Evolutionary conservation across 441 rosid species (phyloP).

Genomic region (Heliophila coronopifolia): DNA sequence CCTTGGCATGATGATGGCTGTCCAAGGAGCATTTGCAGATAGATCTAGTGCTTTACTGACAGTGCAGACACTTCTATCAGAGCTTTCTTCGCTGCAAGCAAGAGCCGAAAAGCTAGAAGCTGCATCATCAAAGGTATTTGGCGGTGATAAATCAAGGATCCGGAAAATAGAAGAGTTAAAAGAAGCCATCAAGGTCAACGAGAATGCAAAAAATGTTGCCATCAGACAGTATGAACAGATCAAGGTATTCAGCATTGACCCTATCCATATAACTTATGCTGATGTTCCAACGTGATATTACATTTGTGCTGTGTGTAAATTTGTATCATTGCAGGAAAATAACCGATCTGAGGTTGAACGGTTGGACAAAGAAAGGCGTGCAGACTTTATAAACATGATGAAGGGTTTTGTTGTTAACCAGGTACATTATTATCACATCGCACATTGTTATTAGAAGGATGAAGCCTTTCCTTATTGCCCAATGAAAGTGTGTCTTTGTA

Average conservation of each 20-base stretch:
- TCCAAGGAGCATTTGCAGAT: slow-evolving; percentile 76
- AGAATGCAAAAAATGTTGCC: slow-evolving; percentile 75
- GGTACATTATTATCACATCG: slow-evolving; percentile 35
- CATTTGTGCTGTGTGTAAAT: neutral
- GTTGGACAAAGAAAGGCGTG: slow-evolving; percentile 71
- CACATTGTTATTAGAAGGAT: neutral
- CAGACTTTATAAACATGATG: slow-evolving; percentile 75
- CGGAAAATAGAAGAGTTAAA: slow-evolving; percentile 75
- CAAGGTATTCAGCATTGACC: slow-evolving; percentile 41
- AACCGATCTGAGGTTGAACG: slow-evolving; percentile 77
- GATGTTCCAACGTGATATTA: too few relatives aligned
- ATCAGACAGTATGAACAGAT: slow-evolving; percentile 71
- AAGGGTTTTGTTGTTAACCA: slow-evolving; percentile 86
- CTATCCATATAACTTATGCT: neutral
- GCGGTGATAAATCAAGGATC: slow-evolving; percentile 85
- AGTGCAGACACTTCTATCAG: slow-evolving; percentile 80
- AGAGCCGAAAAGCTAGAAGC: slow-evolving; percentile 88
- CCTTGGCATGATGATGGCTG: slow-evolving; percentile 75
- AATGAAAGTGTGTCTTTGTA: neutral
- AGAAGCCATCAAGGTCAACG: slow-evolving; percentile 61
- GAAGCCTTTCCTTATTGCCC: neutral
- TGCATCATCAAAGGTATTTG: slow-evolving; percentile 82
- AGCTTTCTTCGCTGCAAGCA: slow-evolving; percentile 50
- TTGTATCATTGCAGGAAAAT: slow-evolving; percentile 53
- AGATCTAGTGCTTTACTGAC: slow-evolving; percentile 78